Conservation (phyloP, 768 basidiomycete genomes). For the Rhizopogon roseolus region DNA sequence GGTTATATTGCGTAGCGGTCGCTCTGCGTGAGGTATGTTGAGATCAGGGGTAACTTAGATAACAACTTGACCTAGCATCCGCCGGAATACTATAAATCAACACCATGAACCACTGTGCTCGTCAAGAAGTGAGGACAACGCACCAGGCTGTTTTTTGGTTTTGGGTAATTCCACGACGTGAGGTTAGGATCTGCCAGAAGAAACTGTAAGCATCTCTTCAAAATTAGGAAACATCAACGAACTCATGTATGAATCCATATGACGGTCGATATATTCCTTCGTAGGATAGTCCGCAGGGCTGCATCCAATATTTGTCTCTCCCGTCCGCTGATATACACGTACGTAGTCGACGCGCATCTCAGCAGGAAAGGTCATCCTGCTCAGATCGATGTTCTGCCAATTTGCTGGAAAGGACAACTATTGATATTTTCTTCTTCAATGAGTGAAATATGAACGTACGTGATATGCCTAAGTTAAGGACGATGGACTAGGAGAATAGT, state of each 20-base stretch:
- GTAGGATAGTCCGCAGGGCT: constrained; percentile 46
- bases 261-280: constrained; percentile 37
- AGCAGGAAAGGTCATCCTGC: constrained; percentile 44
- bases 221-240: constrained; percentile 20
- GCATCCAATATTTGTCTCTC: constrained; percentile 42
- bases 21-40: not conserved
- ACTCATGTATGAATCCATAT: constrained; percentile 57
- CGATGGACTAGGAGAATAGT: constrained; percentile 33
- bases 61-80: constrained; percentile 1
- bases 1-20: not conserved
- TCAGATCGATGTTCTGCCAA: constrained; percentile 57
- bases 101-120: not conserved
- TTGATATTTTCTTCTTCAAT: not conserved
- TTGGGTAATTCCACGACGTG: constrained; percentile 37
- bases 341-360: constrained; percentile 55
- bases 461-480: constrained; percentile 63
- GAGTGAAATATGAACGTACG: constrained; percentile 25
- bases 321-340: constrained; percentile 51
- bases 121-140: not conserved
- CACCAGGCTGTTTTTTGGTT: constrained; percentile 33
- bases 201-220: not conserved
- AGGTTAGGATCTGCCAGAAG: constrained; percentile 33
- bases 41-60: not conserved
- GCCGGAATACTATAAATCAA: constrained; percentile 1
- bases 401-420: constrained; percentile 33